These are phyloP conservation scores for Leccinum obscurum DNA, from an alignment of 768 basidiomycete genomes.

Conservation along the genomic window DNA sequence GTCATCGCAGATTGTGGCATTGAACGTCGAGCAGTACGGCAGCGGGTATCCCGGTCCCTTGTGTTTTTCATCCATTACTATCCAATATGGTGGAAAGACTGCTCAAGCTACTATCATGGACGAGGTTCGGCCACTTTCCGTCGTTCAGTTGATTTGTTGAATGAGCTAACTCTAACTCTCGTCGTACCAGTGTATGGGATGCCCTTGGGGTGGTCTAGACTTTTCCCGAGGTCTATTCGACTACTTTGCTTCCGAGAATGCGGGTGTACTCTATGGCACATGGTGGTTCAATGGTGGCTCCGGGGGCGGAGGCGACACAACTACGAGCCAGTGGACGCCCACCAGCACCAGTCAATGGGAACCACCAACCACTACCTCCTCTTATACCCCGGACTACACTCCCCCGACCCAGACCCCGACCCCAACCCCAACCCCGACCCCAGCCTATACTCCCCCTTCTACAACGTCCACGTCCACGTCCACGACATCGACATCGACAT, in stretches of 20 bases:
- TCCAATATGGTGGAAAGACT: slow-evolving; percentile 61
- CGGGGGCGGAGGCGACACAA: slow-evolving; percentile 19
- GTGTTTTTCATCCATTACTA: slow-evolving; percentile 62
- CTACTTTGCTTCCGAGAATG: slow-evolving; percentile 49
- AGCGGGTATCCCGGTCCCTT: slow-evolving; percentile 60
- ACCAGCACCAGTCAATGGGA: slow-evolving; percentile 16
- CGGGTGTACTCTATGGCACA: slow-evolving; percentile 58
- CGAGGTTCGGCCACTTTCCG: slow-evolving; percentile 40
- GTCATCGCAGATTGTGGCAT: slow-evolving; percentile 59
- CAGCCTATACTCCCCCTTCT: slow-evolving; percentile 17
- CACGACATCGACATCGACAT: neutral
- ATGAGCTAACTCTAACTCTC: neutral
- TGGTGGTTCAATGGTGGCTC: slow-evolving; percentile 57
- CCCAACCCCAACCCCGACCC: slow-evolving; percentile 14
- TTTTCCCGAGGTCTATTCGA: slow-evolving; percentile 65
- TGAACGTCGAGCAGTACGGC: slow-evolving; percentile 57
- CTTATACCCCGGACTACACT: slow-evolving; percentile 17
- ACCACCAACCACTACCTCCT: slow-evolving; percentile 23
- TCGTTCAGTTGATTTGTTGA: neutral
- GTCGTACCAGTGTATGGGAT: slow-evolving; percentile 57
- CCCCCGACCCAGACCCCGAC: slow-evolving; percentile 6
- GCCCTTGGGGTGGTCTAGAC: slow-evolving; percentile 67
- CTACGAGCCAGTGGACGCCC: slow-evolving; percentile 14
- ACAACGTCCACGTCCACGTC: slow-evolving; percentile 22
- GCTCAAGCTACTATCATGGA: slow-evolving; percentile 61